These are phyloP conservation scores for Neltuma alba DNA, from an alignment of 306 rosid species.

Conservation along the genomic window DNA sequence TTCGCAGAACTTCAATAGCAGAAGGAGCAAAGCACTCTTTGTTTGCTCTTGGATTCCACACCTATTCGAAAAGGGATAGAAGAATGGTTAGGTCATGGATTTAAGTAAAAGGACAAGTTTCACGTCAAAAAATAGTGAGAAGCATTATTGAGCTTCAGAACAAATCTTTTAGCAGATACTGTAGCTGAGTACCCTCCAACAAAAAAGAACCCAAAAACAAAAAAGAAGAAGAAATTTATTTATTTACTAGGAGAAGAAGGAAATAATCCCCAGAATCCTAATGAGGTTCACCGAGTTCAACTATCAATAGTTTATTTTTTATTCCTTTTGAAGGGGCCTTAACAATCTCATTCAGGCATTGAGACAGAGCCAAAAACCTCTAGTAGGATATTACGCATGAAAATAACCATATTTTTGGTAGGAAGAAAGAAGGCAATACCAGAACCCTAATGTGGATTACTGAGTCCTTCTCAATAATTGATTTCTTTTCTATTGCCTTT, in stretches of 20 bases:
- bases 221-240: not conserved
- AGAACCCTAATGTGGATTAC: not conserved
- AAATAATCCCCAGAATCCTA: not conserved
- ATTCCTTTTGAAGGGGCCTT: not conserved
- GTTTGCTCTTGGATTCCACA: constrained; percentile 81
- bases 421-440: not conserved
- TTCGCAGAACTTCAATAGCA: constrained; percentile 74
- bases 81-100: constrained; percentile 20
- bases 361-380: not conserved
- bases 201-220: not conserved
- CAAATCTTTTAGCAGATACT: not conserved
- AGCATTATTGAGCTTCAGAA: not conserved
- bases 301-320: not conserved
- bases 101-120: not conserved
- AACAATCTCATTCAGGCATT: not conserved
- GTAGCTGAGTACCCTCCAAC: not conserved
- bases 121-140: not conserved
- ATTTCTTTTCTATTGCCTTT: not conserved
- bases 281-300: not conserved
- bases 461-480: not conserved
- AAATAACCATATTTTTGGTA: not conserved
- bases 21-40: constrained; percentile 86
- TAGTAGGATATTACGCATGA: not conserved
- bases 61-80: constrained; percentile 42
- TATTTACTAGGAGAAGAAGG: not conserved